A percentile compares a stretch with the other conserved stretches of the same genome.
Conservation (phyloP, 352 stramenopile genomes). For the Saprolegnia diclina region DNA sequence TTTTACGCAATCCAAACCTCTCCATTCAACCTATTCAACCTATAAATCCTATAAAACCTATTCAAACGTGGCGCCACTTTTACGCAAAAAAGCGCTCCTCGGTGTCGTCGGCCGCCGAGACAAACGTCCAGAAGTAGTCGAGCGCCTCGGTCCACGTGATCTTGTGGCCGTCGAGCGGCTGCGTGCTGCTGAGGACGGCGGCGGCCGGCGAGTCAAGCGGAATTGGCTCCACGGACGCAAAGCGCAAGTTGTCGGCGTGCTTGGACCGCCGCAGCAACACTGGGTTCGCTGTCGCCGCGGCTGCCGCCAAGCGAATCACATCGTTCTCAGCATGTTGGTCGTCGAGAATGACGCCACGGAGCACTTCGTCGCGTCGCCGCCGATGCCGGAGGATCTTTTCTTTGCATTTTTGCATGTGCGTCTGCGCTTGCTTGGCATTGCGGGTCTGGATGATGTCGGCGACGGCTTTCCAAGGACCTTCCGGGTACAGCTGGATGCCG, state of each 20-base stretch:
- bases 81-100: neutral
- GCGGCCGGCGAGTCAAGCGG: neutral
- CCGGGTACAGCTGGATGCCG: conserved; percentile 44
- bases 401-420: conserved; percentile 57
- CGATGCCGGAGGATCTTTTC: conserved; percentile 34
- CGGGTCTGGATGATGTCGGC: conserved; percentile 44
- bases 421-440: conserved; percentile 53
- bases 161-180: neutral
- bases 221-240: conserved; percentile 1
- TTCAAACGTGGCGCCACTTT: neutral
- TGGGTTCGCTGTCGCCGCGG: neutral
- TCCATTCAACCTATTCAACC: neutral
- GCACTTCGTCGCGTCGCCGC: conserved; percentile 6
- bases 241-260: conserved; percentile 7
- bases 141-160: conserved; percentile 6
- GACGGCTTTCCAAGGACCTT: conserved; percentile 49
- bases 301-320: neutral
- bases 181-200: neutral
- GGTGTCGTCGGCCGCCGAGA: neutral
- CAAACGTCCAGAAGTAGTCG: conserved; percentile 11
- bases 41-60: neutral
- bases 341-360: conserved; percentile 1
- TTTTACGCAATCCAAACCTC: too few relatives aligned
- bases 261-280: neutral
- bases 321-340: neutral